Evolutionary conservation across 2,329 filamentous ascomycete genomes (phyloP), one percentile per base, ranked within the genome.

Genomic region (Aspergillus proliferans): DNA sequence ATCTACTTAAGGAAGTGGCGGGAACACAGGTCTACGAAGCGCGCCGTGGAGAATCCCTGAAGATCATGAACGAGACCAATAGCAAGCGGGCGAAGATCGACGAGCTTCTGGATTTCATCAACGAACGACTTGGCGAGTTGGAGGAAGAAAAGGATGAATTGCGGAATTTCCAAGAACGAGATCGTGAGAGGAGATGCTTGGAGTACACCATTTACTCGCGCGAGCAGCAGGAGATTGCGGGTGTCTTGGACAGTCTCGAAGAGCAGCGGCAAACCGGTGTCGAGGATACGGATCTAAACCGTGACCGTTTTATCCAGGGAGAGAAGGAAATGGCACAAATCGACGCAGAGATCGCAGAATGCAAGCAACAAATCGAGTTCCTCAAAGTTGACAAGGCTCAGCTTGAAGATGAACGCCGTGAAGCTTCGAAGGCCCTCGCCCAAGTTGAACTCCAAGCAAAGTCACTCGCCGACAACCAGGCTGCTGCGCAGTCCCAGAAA

Each of bases 81-180:
- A 94, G 90, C 71, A 97, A 96, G 75, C 84, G 90, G 53, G 79
- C 85, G 42, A 96, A 96, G 72, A 97, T 97, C 52, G 93, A 98
- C 65, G 90, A 95, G 64, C 77, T 94, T 10, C 80, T 98, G 10
- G 84, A 86, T 47, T 94, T 93, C 63, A 96, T 98, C 70, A 90
- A 93, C 61, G 88, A 94, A 62, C 84, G 93, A 47, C 76, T 98
- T 47, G 79, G 76, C 36, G 93, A 98, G 69, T 77, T 98, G 0
- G 93, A 98, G 68, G 91, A 95, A 66, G 93, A 98, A 70, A 97
- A 97, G 68, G 90, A 96, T 63, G 94, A 98, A 69, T 77, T 98
- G 36, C 84, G 90, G 42, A 90, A 85, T 6, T 98, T 91, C 65
- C 93, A 97, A 68, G 90, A 95, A 52, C 95, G 94, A 67, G 93